Percentiles rank a stretch among this genome's conserved stretches.
These are phyloP conservation scores for Lasiodiplodia gonubiensis DNA, from an alignment of 2,329 filamentous ascomycete genomes.

Conservation along the genomic window DNA sequence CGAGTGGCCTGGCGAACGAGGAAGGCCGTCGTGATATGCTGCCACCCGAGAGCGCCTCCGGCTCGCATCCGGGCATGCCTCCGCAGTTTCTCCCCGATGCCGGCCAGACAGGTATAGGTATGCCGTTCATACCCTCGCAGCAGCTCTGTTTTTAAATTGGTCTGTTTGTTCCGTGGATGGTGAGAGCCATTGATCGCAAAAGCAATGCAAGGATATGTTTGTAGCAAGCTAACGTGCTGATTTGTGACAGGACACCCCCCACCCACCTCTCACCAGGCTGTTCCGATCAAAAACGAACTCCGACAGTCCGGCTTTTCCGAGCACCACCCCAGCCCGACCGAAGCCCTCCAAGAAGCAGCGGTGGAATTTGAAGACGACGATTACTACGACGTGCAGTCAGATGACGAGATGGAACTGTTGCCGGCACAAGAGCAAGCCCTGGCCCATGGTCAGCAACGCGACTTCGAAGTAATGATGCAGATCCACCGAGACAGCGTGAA, in stretches of 20 bases:
- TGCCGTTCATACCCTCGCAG: constrained; percentile 26
- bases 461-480: constrained; percentile 45
- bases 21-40: constrained; percentile 13
- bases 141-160: constrained; percentile 25
- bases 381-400: constrained; percentile 56
- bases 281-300: constrained; percentile 12
- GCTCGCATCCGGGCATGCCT: constrained; percentile 6
- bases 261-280: constrained; percentile 5
- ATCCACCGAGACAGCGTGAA: constrained; percentile 44
- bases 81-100: background rate
- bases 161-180: constrained; percentile 21
- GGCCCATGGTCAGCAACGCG: constrained; percentile 31
- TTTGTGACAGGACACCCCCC: background rate
- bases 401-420: constrained; percentile 49
- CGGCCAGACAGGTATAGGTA: constrained; percentile 24
- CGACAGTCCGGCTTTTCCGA: constrained; percentile 25
- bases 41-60: background rate
- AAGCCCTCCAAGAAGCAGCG: constrained; percentile 45
- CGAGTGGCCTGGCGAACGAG: constrained; percentile 16
- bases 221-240: background rate
- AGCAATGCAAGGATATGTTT: background rate
- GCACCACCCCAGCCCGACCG: constrained; percentile 33
- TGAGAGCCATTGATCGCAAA: constrained; percentile 26
- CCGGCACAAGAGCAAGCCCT: constrained; percentile 19
- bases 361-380: constrained; percentile 56